Evolutionary conservation across 257 asterid genomes (phyloP).

Genomic region (Scutellaria baicalensis): DNA sequence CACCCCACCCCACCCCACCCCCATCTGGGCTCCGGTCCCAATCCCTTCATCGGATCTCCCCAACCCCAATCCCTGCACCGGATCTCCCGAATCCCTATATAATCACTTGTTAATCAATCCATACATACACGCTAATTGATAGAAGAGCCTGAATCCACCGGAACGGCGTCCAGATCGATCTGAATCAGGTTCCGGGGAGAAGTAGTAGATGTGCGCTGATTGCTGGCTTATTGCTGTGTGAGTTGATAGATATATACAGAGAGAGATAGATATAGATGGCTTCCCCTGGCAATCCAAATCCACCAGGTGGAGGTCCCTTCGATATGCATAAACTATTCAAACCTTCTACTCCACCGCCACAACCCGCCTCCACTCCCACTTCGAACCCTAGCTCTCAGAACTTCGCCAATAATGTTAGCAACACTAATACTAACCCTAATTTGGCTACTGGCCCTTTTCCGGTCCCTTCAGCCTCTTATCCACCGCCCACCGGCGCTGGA

Average conservation of each 20-base stretch:
- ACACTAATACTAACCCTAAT: conserved; percentile 31
- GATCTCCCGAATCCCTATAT: conserved; percentile 10
- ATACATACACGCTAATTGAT: neutral
- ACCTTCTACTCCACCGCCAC: conserved; percentile 41
- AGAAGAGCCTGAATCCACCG: conserved; percentile 3
- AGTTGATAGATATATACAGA: neutral
- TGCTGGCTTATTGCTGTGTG: neutral
- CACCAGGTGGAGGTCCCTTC: conserved; percentile 66
- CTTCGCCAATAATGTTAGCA: conserved; percentile 24
- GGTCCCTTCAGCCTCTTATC: conserved; percentile 73
- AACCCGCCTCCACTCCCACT: conserved; percentile 19
- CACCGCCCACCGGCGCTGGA: conserved; percentile 55
- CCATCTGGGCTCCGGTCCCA: conserved; percentile 14
- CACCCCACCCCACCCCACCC: neutral
- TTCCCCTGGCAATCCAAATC: conserved; percentile 72
- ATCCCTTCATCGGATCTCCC: conserved; percentile 24
- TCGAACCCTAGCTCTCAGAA: conserved; percentile 46
- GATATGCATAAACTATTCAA: conserved; percentile 70
- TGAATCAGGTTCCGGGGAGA: neutral
- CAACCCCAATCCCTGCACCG: conserved; percentile 17
- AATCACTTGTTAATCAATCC: conserved; percentile 3
- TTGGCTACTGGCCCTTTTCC: conserved; percentile 42
- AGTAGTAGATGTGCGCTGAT: neutral
- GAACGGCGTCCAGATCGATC: conserved; percentile 15
- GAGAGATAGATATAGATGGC: conserved; percentile 32